Conservation (phyloP, 129 eudicot genomes). For the Helianthus tuberosus region DNA sequence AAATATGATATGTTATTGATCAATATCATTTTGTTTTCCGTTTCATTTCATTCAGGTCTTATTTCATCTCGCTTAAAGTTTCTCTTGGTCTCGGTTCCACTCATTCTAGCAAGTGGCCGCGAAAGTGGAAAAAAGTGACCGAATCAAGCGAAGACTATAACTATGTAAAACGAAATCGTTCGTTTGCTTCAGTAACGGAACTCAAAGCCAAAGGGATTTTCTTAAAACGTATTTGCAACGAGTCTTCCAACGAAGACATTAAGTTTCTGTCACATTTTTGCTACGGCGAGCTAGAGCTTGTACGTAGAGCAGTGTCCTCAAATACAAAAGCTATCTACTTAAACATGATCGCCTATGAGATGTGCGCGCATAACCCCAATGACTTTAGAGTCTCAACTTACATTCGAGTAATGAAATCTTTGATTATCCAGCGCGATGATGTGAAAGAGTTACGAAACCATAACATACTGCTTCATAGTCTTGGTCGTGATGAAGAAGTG, state of each 20-base stretch:
- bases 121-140: background rate
- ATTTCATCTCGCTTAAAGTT: slow-evolving; percentile 28
- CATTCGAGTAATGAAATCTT: slow-evolving; percentile 43
- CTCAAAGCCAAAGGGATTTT: slow-evolving; percentile 40
- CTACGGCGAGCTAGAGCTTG: slow-evolving; percentile 38
- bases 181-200: slow-evolving; percentile 35
- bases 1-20: too few relatives aligned
- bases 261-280: slow-evolving; percentile 34
- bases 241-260: slow-evolving; percentile 28
- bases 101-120: background rate
- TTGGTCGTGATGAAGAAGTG: slow-evolving; percentile 46
- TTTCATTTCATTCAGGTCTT: slow-evolving; percentile 1
- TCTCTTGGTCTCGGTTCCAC: slow-evolving; percentile 12
- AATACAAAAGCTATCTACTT: slow-evolving; percentile 28
- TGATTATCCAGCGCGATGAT: slow-evolving; percentile 35
- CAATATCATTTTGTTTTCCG: too few relatives aligned
- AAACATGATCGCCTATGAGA: slow-evolving; percentile 53
- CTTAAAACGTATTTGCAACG: slow-evolving; percentile 5
- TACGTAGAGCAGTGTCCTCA: slow-evolving; percentile 14
- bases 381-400: slow-evolving; percentile 38
- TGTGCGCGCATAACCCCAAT: slow-evolving; percentile 40
- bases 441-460: slow-evolving; percentile 38
- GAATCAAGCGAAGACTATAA: slow-evolving; percentile 5
- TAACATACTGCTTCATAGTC: slow-evolving; percentile 26
- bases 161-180: slow-evolving; percentile 30